Evolutionary conservation across 2,329 filamentous ascomycete genomes (phyloP).

Genomic region (Leptographium galeiforme): DNA sequence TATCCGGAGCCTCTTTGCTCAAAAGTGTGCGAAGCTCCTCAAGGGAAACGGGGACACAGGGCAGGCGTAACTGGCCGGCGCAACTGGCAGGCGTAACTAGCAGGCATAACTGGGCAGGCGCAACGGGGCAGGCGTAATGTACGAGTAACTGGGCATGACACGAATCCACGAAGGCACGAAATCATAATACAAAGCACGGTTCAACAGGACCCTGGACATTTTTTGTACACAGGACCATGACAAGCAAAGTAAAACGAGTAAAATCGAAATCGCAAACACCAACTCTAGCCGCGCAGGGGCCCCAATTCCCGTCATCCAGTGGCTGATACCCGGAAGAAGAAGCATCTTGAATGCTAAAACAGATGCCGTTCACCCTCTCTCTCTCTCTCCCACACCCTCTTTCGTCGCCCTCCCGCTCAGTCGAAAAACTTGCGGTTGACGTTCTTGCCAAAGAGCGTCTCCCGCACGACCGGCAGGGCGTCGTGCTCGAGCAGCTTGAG

Average conservation of each 20-base stretch:
- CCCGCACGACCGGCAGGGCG: constrained; percentile 71
- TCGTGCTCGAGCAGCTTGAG: constrained; percentile 73
- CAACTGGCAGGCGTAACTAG: too few relatives aligned
- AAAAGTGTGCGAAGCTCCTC: not conserved
- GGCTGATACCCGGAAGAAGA: not conserved
- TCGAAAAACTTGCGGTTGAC: constrained; percentile 91
- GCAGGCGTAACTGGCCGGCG: not conserved
- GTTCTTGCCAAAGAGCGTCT: constrained; percentile 87
- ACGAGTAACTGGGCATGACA: too few relatives aligned
- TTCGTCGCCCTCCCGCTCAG: constrained; percentile 23
- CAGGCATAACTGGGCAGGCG: too few relatives aligned
- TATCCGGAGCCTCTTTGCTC: constrained; percentile 11
- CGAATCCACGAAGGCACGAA: too few relatives aligned
- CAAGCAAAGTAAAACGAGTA: not conserved
- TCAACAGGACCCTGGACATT: too few relatives aligned
- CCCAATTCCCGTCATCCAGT: not conserved
- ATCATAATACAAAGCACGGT: too few relatives aligned
- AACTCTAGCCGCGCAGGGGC: not conserved
- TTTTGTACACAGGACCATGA: not conserved
- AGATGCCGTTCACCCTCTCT: not conserved
- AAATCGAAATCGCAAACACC: not conserved
- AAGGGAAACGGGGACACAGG: not conserved
- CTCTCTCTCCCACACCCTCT: not conserved
- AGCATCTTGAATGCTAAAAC: not conserved
- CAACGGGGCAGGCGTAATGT: too few relatives aligned